Evolutionary conservation across 78 protist genomes (phyloP).

Genomic region (Dictyostelium intermedium): DNA sequence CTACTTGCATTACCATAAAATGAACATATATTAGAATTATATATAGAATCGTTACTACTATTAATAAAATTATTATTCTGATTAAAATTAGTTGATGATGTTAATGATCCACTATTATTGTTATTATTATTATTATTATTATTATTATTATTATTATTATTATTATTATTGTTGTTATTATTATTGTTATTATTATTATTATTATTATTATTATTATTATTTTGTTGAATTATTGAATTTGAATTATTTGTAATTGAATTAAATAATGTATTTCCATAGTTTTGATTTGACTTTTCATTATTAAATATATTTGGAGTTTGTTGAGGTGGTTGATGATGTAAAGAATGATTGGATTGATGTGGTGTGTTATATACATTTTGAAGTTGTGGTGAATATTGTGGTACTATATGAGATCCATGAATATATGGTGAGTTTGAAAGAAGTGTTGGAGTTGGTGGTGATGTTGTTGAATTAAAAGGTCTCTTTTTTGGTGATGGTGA

Average conservation of each 20-base stretch:
- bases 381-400: constrained; percentile 36
- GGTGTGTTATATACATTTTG: background rate
- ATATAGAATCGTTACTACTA: background rate
- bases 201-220: too few species aligned
- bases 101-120: background rate
- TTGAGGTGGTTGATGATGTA: background rate
- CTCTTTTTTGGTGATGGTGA: constrained; percentile 29
- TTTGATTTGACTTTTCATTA: background rate
- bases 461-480: background rate
- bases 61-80: background rate
- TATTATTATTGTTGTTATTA: too few species aligned
- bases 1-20: background rate
- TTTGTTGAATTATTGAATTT: background rate
- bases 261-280: background rate
- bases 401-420: constrained; percentile 4
- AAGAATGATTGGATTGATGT: background rate
- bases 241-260: background rate
- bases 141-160: too few species aligned
- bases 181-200: too few species aligned
- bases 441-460: constrained; percentile 25
- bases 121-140: too few species aligned
- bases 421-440: constrained; percentile 22
- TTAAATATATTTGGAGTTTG: constrained; percentile 5
- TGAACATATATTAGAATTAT: background rate
- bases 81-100: background rate